Base-by-base conservation (phyloP, 176 grass and related monocot species). In the Elaeis guineensis region DNA sequence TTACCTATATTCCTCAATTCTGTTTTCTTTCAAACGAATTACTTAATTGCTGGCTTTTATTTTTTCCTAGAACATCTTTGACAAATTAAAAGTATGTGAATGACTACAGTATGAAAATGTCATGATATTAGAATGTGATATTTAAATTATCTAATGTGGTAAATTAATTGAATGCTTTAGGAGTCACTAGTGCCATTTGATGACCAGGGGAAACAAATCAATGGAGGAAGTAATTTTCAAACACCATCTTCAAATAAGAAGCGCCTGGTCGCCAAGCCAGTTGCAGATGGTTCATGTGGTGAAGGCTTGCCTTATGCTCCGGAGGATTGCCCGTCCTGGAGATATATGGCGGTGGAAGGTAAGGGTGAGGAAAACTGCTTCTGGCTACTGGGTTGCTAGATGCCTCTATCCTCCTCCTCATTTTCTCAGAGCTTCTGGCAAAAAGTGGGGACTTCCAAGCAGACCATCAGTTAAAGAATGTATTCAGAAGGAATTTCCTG, bases 301-400 rank as follows among this genome's bases (percentile, higher is more conserved):
- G 67, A 59, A 44, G 87, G 82, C 61, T 66, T 85, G 60, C 87
- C 87, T 25, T 90, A 82, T 73, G 87, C 82, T 61, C 87, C 82
- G 70, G 82, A 79, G 66, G 78, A 90, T 63, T 90, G 87, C 87
- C 52, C 51, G 55, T 51, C 61, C 71, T 63, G 87, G 78, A 65
- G 87, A 90, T 76, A 53, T 30, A 55, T 90, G 87, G 87, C 49
- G 66, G 4, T 90, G 87, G 87, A 90, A 76, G 78, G 87, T 90
- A 30, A 82, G 87, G 67, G 51, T 0, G 58, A 75, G 86, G 51
- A 1, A 29, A 57, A 28, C 63, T 60, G 19, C 19, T 18, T 59
- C 44, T 24, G 86, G 82, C 17, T 59, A 90, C 58, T 90, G 86
- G 53, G 57, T 64, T 59, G 64, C 59, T 71, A 97, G 87, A 69